Evolutionary conservation across 2,329 filamentous ascomycete genomes (phyloP).

Genomic region (Paraphaeosphaeria minitans): DNA sequence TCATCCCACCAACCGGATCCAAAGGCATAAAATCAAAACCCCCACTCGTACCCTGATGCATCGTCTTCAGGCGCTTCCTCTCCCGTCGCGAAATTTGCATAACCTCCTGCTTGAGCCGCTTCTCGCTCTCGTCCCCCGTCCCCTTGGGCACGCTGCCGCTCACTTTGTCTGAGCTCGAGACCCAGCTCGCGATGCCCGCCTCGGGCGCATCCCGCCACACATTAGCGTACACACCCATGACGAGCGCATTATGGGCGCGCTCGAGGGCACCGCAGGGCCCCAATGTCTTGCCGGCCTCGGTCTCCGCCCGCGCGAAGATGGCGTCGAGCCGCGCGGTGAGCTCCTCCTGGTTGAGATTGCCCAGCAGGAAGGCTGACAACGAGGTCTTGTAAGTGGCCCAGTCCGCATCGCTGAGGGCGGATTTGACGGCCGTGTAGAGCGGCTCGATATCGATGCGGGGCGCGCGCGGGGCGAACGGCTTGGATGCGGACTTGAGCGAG

Average conservation of each 20-base stretch:
- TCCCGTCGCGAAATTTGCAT: slow-evolving; percentile 67
- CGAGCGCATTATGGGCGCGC: slow-evolving; percentile 66
- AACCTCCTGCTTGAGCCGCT: slow-evolving; percentile 66
- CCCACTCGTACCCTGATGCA: slow-evolving; percentile 49
- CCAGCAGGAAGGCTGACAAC: slow-evolving; percentile 62
- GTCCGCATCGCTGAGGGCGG: slow-evolving; percentile 59
- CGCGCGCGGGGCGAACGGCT: slow-evolving; percentile 55
- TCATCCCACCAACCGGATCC: slow-evolving; percentile 25
- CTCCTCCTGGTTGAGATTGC: slow-evolving; percentile 67
- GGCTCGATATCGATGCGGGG: slow-evolving; percentile 68
- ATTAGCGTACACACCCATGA: slow-evolving; percentile 65
- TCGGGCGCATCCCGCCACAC: slow-evolving; percentile 64
- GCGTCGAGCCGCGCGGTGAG: slow-evolving; percentile 61
- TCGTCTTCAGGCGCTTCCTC: slow-evolving; percentile 62
- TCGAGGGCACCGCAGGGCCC: slow-evolving; percentile 56
- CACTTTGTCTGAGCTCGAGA: slow-evolving; percentile 74
- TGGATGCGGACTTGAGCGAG: slow-evolving; percentile 53
- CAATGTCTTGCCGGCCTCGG: neutral
- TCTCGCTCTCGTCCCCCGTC: slow-evolving; percentile 65
- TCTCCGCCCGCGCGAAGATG: slow-evolving; percentile 49
- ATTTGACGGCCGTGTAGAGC: slow-evolving; percentile 65
- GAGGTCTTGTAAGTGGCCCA: slow-evolving; percentile 66
- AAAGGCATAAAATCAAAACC: slow-evolving; percentile 3
- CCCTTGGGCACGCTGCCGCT: slow-evolving; percentile 70
- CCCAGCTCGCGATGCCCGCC: slow-evolving; percentile 67